Evolutionary conservation across 2,329 filamentous ascomycete species (phyloP), one percentile per base, ranked within the genome.

Genomic region (Pseudopyrenochaeta lycopersici): DNA sequence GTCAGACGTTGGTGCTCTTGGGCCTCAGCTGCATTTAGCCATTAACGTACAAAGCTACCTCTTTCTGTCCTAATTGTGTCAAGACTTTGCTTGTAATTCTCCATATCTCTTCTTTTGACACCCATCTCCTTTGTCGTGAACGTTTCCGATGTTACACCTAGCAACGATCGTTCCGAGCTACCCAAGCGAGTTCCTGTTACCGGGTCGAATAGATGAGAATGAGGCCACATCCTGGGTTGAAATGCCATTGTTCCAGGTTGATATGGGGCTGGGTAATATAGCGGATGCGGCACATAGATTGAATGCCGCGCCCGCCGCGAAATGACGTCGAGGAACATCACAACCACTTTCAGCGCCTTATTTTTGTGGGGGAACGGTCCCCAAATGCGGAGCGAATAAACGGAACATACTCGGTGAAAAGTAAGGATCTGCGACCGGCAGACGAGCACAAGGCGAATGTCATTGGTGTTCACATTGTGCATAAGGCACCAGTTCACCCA

Each of bases 211-310:
- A 60, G 30, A 63, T 56, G 52, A 52, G 21, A 11, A 14, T 33
- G 30, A 35, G 45, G 45, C 39, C 23, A 40, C 30, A 50, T 27
- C 47, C 46, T 61, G 52, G 54, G 52, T 45, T 45, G 21, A 41
- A 15, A 46, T 31, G 39, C 39, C 18, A 20, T 32, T 55, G 23
- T 54, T 42, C 48, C 60, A 54, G 60, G 60, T 63, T 46, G 32
- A 48, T 18, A 2, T 55, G 49, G 35, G 53, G 31, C 41, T 21
- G 38, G 42, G 47, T 55, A 61, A 63, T 63, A 42, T 63, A 63
- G 49, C 32, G 18, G 40, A 35, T 47, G 52, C 58, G 52, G 44
- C 54, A 61, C 38, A 33, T 58, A 63, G 31, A 63, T 58, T 63
- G 46, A 46, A 44, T 27, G 52, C 45, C 46, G 43, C 39, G 27